Evolutionary conservation across 2,329 filamentous ascomycete genomes (phyloP), one percentile per base, ranked within the genome.

Genomic region (Clarireedia hainanense): DNA sequence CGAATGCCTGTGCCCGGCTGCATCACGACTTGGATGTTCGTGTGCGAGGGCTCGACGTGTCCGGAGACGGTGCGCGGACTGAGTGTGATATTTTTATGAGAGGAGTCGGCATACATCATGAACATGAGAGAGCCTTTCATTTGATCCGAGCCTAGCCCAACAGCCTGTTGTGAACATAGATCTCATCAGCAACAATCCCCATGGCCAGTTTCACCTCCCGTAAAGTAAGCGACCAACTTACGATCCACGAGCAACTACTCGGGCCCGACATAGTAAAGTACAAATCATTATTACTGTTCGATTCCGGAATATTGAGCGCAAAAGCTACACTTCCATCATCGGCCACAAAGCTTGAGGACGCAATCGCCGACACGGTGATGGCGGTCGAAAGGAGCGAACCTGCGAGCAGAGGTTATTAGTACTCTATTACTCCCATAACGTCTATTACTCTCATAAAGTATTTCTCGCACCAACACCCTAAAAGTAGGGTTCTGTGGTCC

Each of bases 231-330:
- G 30, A 12, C 10, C 30, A 34, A 61, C 65, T 57, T 47, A 68
- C 66, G 43, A 74, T 74, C 79, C 79, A 84, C 37, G 76, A 74
- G 39, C 73, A 69, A 9, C 67, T 65, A 39, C 66, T 69, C 30
- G 75, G 72, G 40, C 77, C 75, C 57, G 76, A 74, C 15, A 84
- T 62, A n/a, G 75, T 75, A 67, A 83, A 80, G 69, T 75, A 82
- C 40, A 83, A 64, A 61, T 81, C 68, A 57, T 73, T 71, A 55
- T 72, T 73, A 26, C 69, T 61, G 24, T 71, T 70, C 55, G 75
- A 69, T n/a, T 74, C 66, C 42, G 79, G 74, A 23, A 79, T 74
- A 53, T 77, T 76, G 56, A 78, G 70, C 50, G 74, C 74, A 63
- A 82, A 82, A n/a, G 70, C 69, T 56, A 79, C 64, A 20, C 71